Evolutionary conservation across 2,329 filamentous ascomycete genomes (phyloP).

Genomic region (Lecanoromycetidae sp.): DNA sequence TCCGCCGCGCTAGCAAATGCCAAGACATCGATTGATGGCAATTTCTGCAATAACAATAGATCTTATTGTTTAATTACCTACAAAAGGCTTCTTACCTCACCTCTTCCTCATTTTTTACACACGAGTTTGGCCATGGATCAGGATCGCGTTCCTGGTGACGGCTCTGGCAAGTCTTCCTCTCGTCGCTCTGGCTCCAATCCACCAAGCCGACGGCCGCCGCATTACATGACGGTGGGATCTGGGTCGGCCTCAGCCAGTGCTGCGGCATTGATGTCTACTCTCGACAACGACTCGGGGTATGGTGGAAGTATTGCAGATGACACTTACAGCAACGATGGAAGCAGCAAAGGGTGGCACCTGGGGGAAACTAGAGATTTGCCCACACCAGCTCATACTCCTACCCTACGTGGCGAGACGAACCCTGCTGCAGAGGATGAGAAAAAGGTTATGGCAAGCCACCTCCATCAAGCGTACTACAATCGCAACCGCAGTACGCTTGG

Average conservation of each 20-base stretch:
- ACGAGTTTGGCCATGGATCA: constrained; percentile 29
- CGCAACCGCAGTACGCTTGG: constrained; percentile 78
- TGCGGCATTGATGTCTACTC: constrained; percentile 62
- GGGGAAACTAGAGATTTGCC: constrained; percentile 46
- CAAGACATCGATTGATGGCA: constrained; percentile 3
- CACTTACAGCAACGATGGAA: constrained; percentile 35
- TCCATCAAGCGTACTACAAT: constrained; percentile 92
- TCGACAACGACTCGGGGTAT: constrained; percentile 86
- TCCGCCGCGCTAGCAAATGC: constrained; percentile 1
- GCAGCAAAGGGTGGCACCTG: constrained; percentile 40
- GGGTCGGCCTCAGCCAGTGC: constrained; percentile 74
- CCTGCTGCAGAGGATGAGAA: constrained; percentile 49
- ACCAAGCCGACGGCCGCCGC: constrained; percentile 32
- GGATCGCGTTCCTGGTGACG: constrained; percentile 29
- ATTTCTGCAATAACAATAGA: constrained; percentile 2
- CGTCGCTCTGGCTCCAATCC: constrained; percentile 22
- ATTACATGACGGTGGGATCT: constrained; percentile 79
- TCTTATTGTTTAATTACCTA: background rate
- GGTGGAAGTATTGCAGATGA: constrained; percentile 65
- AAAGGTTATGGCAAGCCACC: constrained; percentile 62
- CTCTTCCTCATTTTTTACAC: background rate
- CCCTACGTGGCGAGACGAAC: constrained; percentile 36
- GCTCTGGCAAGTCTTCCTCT: constrained; percentile 22
- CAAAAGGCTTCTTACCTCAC: background rate
- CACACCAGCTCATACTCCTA: constrained; percentile 44